Conservation (phyloP, 1,284 basidiomycete genomes). For the Irpex sp. region DNA sequence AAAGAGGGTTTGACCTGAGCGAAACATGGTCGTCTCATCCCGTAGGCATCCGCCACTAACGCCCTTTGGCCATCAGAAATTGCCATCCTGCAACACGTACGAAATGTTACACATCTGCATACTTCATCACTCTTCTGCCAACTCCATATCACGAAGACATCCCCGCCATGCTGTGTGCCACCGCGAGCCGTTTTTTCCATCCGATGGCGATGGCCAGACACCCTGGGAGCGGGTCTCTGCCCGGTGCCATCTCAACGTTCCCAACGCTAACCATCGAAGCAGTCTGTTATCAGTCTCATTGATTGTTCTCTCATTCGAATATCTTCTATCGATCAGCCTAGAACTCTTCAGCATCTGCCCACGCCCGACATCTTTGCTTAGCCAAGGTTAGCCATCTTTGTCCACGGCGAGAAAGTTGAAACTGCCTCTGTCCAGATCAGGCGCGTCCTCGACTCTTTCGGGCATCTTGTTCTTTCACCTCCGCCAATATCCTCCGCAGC, state of each 20-base stretch:
- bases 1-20: neutral
- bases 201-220: neutral
- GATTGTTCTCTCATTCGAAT: neutral
- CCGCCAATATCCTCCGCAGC: neutral
- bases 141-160: neutral
- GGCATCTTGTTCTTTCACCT: neutral
- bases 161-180: neutral
- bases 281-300: neutral
- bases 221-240: neutral
- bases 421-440: neutral
- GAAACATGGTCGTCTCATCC: neutral
- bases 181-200: neutral
- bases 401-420: neutral
- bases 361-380: neutral
- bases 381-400: neutral
- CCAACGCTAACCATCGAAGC: neutral
- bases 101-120: constrained; percentile 4
- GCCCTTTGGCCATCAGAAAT: constrained; percentile 8
- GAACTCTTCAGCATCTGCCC: neutral
- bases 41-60: neutral
- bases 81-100: constrained; percentile 13
- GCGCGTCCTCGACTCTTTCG: neutral
- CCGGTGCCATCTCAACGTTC: too few species aligned
- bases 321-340: neutral
- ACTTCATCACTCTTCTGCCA: constrained; percentile 8